Conservation (phyloP, 2,329 filamentous ascomycete species). For the Cercospora janseana region DNA sequence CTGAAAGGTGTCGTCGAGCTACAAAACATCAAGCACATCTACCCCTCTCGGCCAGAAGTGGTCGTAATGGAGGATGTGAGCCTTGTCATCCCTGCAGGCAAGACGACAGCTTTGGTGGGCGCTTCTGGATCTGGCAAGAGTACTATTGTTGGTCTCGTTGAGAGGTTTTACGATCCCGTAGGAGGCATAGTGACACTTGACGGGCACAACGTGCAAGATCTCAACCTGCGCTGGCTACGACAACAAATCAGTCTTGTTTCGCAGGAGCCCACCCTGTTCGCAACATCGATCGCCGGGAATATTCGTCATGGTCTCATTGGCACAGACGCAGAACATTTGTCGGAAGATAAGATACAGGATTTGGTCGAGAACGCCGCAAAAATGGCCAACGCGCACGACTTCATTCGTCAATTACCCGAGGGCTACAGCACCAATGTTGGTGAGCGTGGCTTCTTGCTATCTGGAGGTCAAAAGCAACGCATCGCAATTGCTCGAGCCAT, state of each 20-base stretch:
- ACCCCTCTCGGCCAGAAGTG: slow-evolving; percentile 88
- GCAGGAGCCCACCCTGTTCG: slow-evolving; percentile 89
- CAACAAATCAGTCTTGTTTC: slow-evolving; percentile 90
- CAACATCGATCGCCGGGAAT: slow-evolving; percentile 83
- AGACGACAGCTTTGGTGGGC: slow-evolving; percentile 89
- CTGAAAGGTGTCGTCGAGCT: slow-evolving; percentile 79
- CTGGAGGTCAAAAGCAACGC: slow-evolving; percentile 89
- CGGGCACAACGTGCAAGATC: slow-evolving; percentile 71
- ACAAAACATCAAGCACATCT: slow-evolving; percentile 83
- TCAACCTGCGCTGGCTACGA: slow-evolving; percentile 88
- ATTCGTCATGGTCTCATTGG: slow-evolving; percentile 90
- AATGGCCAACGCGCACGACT: slow-evolving; percentile 93
- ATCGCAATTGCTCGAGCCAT: slow-evolving; percentile 91
- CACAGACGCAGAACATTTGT: slow-evolving; percentile 68
- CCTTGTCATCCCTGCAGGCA: slow-evolving; percentile 78
- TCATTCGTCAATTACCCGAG: slow-evolving; percentile 76
- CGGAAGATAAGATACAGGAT: slow-evolving; percentile 65
- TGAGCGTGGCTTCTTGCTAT: slow-evolving; percentile 86
- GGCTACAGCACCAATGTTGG: slow-evolving; percentile 94
- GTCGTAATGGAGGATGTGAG: slow-evolving; percentile 81
- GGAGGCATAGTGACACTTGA: slow-evolving; percentile 76
- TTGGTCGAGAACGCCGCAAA: slow-evolving; percentile 77
- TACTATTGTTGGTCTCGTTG: slow-evolving; percentile 88
- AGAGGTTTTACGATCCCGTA: slow-evolving; percentile 91
- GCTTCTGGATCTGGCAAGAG: slow-evolving; percentile 93